phyloP scores from a whole-genome alignment of 1,284 basidiomycete species.

The Pseudozyma sp. region DNA sequence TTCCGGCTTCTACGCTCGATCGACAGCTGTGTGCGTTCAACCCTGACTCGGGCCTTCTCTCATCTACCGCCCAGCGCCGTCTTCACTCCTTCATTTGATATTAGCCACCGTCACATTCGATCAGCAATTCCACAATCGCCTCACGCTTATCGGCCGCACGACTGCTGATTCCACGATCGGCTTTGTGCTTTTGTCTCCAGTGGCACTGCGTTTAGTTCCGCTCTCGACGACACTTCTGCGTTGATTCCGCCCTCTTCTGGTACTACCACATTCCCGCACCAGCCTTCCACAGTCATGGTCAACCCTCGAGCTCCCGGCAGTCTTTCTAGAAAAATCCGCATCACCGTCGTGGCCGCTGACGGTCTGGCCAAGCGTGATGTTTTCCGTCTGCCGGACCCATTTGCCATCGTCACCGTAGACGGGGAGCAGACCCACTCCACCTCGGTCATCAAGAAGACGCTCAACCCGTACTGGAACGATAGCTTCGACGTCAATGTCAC shows the following conservation, averaged over 20 bases:
- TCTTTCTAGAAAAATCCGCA: constrained; percentile 62
- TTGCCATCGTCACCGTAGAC: constrained; percentile 93
- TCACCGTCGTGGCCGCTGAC: constrained; percentile 68
- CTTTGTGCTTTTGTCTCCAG: not conserved
- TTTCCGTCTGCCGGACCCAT: constrained; percentile 86
- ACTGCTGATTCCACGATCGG: too few relatives aligned
- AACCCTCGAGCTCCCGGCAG: constrained; percentile 57
- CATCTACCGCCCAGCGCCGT: too few relatives aligned
- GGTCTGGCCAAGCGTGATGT: constrained; percentile 66
- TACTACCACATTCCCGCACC: not conserved
- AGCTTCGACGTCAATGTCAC: constrained; percentile 75
- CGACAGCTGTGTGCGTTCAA: too few relatives aligned
- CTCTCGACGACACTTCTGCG: not conserved
- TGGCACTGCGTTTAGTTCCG: not conserved
- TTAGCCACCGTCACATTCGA: too few relatives aligned
- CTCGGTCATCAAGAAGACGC: constrained; percentile 70
- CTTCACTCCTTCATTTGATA: too few relatives aligned
- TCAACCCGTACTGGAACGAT: constrained; percentile 69
- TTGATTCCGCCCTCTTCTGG: too few relatives aligned
- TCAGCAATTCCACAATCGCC: too few relatives aligned
- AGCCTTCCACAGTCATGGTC: constrained; percentile 49
- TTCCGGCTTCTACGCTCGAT: too few relatives aligned
- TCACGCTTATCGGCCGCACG: too few relatives aligned
- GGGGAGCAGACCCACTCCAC: constrained; percentile 94
- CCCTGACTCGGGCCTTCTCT: too few relatives aligned